These are phyloP conservation scores for Phaffia tasmanica DNA, from an alignment of 768 basidiomycete genomes.

Conservation along the genomic window DNA sequence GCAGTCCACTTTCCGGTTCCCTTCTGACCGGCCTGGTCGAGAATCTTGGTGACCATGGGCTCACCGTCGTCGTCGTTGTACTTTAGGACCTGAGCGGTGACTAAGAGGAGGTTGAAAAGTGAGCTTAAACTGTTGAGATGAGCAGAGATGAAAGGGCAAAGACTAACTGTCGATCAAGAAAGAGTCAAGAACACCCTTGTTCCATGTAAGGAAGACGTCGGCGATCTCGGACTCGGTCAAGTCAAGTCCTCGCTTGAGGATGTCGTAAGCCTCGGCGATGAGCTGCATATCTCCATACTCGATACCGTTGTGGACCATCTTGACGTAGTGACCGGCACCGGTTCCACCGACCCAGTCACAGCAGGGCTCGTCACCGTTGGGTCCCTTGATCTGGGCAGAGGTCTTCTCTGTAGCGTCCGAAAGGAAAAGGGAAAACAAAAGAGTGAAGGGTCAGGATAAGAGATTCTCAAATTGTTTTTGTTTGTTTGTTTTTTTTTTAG, in stretches of 20 bases:
- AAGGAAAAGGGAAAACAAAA: neutral
- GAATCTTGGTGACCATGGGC: slow-evolving; percentile 83
- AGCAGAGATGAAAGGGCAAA: neutral
- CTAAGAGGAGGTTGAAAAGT: neutral
- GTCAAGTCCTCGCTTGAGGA: slow-evolving; percentile 78
- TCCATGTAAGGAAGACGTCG: slow-evolving; percentile 76
- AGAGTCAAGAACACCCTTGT: slow-evolving; percentile 97
- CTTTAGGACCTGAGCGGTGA: slow-evolving; percentile 77
- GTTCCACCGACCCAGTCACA: slow-evolving; percentile 99
- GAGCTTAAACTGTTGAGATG: neutral
- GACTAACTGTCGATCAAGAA: slow-evolving; percentile 80
- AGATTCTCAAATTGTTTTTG: neutral
- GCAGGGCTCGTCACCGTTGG: slow-evolving; percentile 57
- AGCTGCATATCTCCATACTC: slow-evolving; percentile 99
- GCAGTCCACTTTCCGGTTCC: slow-evolving; percentile 99
- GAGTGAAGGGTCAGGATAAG: neutral
- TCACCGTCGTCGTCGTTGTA: slow-evolving; percentile 93
- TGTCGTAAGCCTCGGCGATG: slow-evolving; percentile 97
- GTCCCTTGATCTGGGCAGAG: slow-evolving; percentile 79
- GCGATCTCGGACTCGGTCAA: slow-evolving; percentile 79
- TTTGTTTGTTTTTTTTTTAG: neutral
- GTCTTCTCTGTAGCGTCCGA: slow-evolving; percentile 52
- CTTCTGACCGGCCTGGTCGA: slow-evolving; percentile 95
- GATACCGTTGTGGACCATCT: slow-evolving; percentile 99
- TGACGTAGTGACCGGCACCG: slow-evolving; percentile 95